Base-by-base conservation (phyloP, 129 eudicot species). In the Ambrosia trifida region DNA sequence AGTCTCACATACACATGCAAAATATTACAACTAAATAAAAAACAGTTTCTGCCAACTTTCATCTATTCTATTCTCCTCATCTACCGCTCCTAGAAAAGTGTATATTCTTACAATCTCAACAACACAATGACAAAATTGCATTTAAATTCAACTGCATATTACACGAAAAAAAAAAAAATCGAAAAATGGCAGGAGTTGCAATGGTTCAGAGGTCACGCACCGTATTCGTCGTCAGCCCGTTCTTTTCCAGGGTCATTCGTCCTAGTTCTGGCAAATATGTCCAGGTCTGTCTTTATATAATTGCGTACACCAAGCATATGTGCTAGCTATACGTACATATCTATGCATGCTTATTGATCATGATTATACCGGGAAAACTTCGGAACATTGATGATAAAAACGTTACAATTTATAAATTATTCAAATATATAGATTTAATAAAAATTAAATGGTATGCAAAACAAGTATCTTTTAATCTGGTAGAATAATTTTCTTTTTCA, bases 111-210 rank as follows among this genome's bases (percentile, higher is more conserved):
- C 56, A 53, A 19, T 36, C 50, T 38, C 5, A 74, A 73, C 64
- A 18, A 14, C 14, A 45, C 61, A 44, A 24, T 19, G 16, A 4
- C 13, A 6, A n/a, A 11, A 74, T 4, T n/a, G 45, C 31, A 9
- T 43, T 74, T 74, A 74, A 38, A 52, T 50, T 64, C 72, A 36
- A 51, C 19, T 49, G 19, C 3, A 5, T 19, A 18, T 11, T 7
- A 28, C 13, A 18, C 12, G 13, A 31, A 43, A 66, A 2, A 41
- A 56, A 14, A 33, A 11, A 17, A 33, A 31, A 20, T 7, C 7
- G 4, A 54, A 31, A 73, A 14, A 85, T 85, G 84, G 74, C 87
- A 81, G 76, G 74, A 75, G 11, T 64, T 59, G 57, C 80, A 14
- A 85, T 35, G 70, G 69, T 68, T 78, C 84, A 67, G 38, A 51